Evolutionary conservation across 164 flowering plant species (phyloP).

Genomic region (Santalum album): DNA sequence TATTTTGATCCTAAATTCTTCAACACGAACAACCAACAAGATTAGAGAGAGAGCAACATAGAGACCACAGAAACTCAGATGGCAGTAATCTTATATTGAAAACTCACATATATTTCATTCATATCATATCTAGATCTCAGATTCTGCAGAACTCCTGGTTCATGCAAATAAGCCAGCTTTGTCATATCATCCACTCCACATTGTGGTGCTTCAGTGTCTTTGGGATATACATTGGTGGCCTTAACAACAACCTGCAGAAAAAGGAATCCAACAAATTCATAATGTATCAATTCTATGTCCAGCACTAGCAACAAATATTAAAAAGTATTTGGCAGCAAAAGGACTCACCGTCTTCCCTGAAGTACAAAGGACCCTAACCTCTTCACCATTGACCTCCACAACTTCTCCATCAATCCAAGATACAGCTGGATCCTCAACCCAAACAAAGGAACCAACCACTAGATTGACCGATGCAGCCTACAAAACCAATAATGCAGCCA

Average conservation of each 20-base stretch:
- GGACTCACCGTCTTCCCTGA: slow-evolving; percentile 52
- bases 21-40: no score
- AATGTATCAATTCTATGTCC: no score
- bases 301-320: no score
- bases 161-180: slow-evolving; percentile 6
- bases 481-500: no score
- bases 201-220: slow-evolving; percentile 1
- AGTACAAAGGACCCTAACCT: slow-evolving; percentile 45
- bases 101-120: slow-evolving; percentile 5
- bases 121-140: slow-evolving; percentile 6
- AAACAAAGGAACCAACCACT: slow-evolving; percentile 52
- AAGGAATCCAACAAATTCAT: neutral
- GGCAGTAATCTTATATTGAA: neutral
- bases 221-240: slow-evolving; percentile 1
- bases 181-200: slow-evolving; percentile 9
- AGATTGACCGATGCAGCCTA: slow-evolving; percentile 37
- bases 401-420: slow-evolving; percentile 76
- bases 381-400: slow-evolving; percentile 36
- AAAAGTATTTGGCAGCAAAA: neutral
- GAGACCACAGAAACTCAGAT: neutral
- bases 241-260: neutral
- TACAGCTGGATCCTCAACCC: slow-evolving; percentile 59
- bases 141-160: slow-evolving; percentile 5
- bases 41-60: no score
- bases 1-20: neutral